A percentile compares a stretch with the other conserved stretches of the same genome.
Evolutionary conservation across 139 green algal genomes (phyloP).

Genomic region (Mychonastes homosphaera): DNA sequence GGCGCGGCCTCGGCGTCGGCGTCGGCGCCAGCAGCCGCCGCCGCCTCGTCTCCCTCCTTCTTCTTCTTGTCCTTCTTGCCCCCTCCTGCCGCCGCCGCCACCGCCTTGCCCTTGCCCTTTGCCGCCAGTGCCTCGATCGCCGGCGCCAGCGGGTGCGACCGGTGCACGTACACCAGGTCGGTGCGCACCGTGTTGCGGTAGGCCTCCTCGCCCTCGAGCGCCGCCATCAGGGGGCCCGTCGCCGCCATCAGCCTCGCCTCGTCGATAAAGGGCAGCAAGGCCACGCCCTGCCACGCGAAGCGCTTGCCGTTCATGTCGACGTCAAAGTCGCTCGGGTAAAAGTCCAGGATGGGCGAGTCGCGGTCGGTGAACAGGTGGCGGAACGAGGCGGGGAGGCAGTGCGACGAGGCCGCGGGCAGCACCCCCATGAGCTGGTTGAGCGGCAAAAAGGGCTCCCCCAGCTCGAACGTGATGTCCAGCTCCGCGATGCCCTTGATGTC

Average conservation of each 20-base stretch:
- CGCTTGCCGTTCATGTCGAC: slow-evolving; percentile 99
- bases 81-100: slow-evolving; percentile 16
- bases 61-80: slow-evolving; percentile 3
- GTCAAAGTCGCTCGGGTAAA: slow-evolving; percentile 89
- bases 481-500: slow-evolving; percentile 56
- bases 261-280: slow-evolving; percentile 98
- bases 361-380: slow-evolving; percentile 63
- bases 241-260: slow-evolving; percentile 38
- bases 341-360: slow-evolving; percentile 89
- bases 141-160: slow-evolving; percentile 60
- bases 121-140: slow-evolving; percentile 55
- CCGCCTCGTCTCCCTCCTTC: background rate
- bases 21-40: background rate
- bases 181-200: slow-evolving; percentile 50
- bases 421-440: slow-evolving; percentile 99
- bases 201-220: slow-evolving; percentile 50
- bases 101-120: slow-evolving; percentile 13
- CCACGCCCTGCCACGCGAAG: slow-evolving; percentile 94
- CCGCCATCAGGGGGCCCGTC: slow-evolving; percentile 33
- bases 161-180: slow-evolving; percentile 68
- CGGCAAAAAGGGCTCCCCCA: slow-evolving; percentile 83
- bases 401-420: slow-evolving; percentile 75
- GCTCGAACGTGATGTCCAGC: slow-evolving; percentile 67
- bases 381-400: slow-evolving; percentile 63
- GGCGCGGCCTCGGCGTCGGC: background rate